Evolutionary conservation across 176 grass and related monocot species (phyloP).

Genomic region (Aechmea fasciata): DNA sequence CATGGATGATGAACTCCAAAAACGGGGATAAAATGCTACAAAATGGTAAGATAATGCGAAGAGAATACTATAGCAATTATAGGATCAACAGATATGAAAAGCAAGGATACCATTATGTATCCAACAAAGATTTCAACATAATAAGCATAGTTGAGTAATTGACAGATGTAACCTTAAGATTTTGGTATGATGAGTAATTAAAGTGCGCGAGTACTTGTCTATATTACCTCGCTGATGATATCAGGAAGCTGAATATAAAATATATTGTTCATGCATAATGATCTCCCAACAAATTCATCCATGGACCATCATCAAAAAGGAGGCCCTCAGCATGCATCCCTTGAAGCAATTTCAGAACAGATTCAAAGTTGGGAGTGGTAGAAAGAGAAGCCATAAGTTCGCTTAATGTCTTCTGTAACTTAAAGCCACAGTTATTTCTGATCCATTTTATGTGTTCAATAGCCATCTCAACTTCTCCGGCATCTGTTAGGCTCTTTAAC

Average conservation of each 20-base stretch:
- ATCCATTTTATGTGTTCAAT: constrained; percentile 62
- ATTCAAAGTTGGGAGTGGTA: constrained; percentile 55
- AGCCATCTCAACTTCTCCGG: constrained; percentile 59
- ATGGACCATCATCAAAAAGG: constrained; percentile 42
- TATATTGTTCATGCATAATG: constrained; percentile 11
- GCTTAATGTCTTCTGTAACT: constrained; percentile 41
- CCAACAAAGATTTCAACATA: too few relatives aligned
- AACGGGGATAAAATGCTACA: too few relatives aligned
- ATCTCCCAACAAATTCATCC: constrained; percentile 36
- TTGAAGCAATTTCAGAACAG: constrained; percentile 44
- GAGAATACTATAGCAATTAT: too few relatives aligned
- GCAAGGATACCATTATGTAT: too few relatives aligned
- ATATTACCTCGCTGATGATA: neutral
- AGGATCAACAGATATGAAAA: too few relatives aligned
- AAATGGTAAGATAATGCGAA: too few relatives aligned
- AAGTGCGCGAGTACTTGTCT: too few relatives aligned
- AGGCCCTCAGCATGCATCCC: constrained; percentile 44
- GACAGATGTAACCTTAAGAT: too few relatives aligned
- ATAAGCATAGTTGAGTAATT: too few relatives aligned
- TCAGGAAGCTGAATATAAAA: neutral
- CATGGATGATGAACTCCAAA: too few relatives aligned
- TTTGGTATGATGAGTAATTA: too few relatives aligned
- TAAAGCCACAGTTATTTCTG: constrained; percentile 28
- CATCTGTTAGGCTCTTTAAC: constrained; percentile 54
- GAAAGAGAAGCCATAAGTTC: constrained; percentile 75